Evolutionary conservation across 352 stramenopile species (phyloP).

Genomic region (Blastocystis hominis): DNA sequence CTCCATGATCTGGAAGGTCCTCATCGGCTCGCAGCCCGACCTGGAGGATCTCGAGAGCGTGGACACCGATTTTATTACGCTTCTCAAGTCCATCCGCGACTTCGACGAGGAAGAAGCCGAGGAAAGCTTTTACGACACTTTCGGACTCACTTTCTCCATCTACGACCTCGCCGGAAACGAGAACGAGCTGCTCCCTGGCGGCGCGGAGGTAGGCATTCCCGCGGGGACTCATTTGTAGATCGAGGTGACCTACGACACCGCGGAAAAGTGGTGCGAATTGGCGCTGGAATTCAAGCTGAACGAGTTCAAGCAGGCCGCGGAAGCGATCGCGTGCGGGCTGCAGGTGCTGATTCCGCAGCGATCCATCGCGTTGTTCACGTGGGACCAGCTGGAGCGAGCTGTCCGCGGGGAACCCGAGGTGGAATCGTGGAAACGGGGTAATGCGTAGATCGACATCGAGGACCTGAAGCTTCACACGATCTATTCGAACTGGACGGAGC

Average conservation of each 20-base stretch:
- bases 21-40: constrained; percentile 67
- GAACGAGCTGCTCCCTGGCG: constrained; percentile 63
- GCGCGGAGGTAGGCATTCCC: constrained; percentile 2
- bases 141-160: constrained; percentile 79
- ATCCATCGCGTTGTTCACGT: constrained; percentile 66
- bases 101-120: constrained; percentile 67
- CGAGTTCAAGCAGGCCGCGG: constrained; percentile 66
- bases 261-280: constrained; percentile 62
- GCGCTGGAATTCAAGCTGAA: constrained; percentile 63
- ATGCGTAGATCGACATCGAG: constrained; percentile 64
- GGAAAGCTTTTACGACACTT: constrained; percentile 77
- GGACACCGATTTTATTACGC: constrained; percentile 75
- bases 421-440: not conserved
- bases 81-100: constrained; percentile 72
- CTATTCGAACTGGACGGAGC: constrained; percentile 63
- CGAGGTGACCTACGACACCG: constrained; percentile 64
- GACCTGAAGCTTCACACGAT: constrained; percentile 66
- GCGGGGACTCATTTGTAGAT: constrained; percentile 17
- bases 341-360: constrained; percentile 63
- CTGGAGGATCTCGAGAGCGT: constrained; percentile 73
- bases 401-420: constrained; percentile 65
- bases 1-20: constrained; percentile 76
- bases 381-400: constrained; percentile 66
- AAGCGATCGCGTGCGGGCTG: constrained; percentile 64
- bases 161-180: constrained; percentile 72